Base-by-base conservation (phyloP, 2,329 filamentous ascomycete genomes). In the Lachnellula arida region DNA sequence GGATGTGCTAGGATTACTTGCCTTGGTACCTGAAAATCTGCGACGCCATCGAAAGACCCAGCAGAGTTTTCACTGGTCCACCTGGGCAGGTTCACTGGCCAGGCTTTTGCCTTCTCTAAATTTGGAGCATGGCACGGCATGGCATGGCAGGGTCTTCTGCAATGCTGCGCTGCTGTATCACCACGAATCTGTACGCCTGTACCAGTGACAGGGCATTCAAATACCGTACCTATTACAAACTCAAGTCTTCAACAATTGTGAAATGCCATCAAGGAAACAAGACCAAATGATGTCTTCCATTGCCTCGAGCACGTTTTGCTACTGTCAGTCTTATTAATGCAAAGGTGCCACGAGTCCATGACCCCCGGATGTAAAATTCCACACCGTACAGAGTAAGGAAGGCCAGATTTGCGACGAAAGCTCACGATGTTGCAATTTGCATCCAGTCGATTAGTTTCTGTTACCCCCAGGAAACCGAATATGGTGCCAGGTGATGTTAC, bases 251-350 rank as follows among this genome's bases (percentile, higher is more conserved):
- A 15, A 17, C 5, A 32, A 14, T 7, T 14, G n/a, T 14, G 7
- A 47, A 14, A 25, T 17, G n/a, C 12, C 19, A 9, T n/a, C 8
- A 14, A 14, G 28, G 40, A 34, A 34, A 17, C 8, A 15, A 15
- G 2, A n/a, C 9, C 49, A 53, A 51, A 59, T 61, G 61, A 60
- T 61, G 59, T 48, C 48, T 60, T 59, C 58, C 56, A 57, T 17
- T n/a, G 42, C 52, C 14, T 25, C 48, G 55, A 62, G 60, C 62
- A 62, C 60, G 62, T 62, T 62, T 56, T n/a, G 51, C 51, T 56
- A 55, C 46, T 23, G 32, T 14, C 19, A 39, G 44, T 28, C 49
- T 47, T 51, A 28, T 42, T 37, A n/a, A 25, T 34, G 44, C 43
- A 42, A 42, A 42, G 7, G 15, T 19, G 25, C 17, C 44, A 46